Evolutionary conservation across 2,329 filamentous ascomycete genomes (phyloP), one percentile per base, ranked within the genome.

Genomic region (Hypoxylon sp.): DNA sequence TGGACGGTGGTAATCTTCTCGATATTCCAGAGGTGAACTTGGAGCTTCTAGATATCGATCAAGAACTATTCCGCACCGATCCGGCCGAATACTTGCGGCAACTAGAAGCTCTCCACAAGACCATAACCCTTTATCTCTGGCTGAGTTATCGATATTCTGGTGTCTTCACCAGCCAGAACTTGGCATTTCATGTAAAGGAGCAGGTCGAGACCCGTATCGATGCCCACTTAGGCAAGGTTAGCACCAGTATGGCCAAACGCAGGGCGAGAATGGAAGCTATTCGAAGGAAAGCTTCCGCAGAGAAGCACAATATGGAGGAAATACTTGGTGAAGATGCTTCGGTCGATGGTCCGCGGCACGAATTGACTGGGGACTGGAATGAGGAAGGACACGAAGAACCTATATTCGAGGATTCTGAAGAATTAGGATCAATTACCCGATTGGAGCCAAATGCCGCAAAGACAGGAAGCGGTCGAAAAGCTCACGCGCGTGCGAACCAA

Each of bases 71-170:
- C 17, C 64, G 73, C 0, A 68, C 71, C 0, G 68, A 68, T 1
- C 68, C 71, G 9, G 73, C 79, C 43, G 69, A 75, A 0, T 90
- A 91, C 60, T 77, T 99, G 7, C 75, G 76, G 45, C 72, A 77
- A 6, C 76, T 97, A 13, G 94, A 99, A 69, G 70, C 75, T 2
- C 78, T 99, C 11, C 94, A 99, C 73, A 89, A 90, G 63, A 78
- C 84, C 19, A 75, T 99, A 26, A 90, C 93, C 32, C 75, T 92
- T 35, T 99, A 97, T 67, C 79, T 96, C 2, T 99, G 94, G 94
- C 78, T 99, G 11, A 93, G 89, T 62, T 97, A 93, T 71, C 87
- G 93, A 5, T 96, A 93, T 69, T 79, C 84, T 3, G 89, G 90
- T 37, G 79, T 95, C 40, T 96, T 97, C 69, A 81, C 76, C 4